Conservation (phyloP, 805 yeast genomes). For the Candida manassasensis region DNA sequence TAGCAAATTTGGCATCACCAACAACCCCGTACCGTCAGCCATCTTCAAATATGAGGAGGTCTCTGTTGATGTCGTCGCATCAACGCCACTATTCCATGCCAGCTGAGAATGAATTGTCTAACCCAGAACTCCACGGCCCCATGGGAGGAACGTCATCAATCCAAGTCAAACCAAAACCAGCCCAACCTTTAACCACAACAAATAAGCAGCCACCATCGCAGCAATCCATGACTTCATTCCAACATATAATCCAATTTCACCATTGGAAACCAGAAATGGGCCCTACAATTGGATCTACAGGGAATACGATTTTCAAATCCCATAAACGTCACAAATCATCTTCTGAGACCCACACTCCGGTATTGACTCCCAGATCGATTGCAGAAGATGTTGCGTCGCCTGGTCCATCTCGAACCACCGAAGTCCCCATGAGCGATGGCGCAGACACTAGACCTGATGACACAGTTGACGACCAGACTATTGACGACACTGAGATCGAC, state of each 20-base stretch:
- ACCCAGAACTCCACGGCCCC: constrained; percentile 13
- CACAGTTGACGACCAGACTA: constrained; percentile 1
- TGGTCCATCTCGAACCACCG: not conserved
- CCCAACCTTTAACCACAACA: constrained; percentile 36
- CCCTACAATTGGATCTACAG: constrained; percentile 2
- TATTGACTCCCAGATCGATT: constrained; percentile 12
- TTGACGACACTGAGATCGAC: constrained; percentile 3
- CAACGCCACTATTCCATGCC: constrained; percentile 44
- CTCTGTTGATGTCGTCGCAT: constrained; percentile 19
- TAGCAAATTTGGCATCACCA: constrained; percentile 43
- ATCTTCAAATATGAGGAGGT: constrained; percentile 14
- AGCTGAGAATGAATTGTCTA: constrained; percentile 14
- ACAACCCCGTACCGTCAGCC: constrained; percentile 24
- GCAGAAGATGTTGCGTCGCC: constrained; percentile 3
- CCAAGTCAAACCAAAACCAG: constrained; percentile 40
- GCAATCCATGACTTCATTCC: constrained; percentile 44
- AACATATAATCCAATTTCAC: constrained; percentile 51
- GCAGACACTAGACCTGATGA: constrained; percentile 1
- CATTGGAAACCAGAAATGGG: constrained; percentile 48
- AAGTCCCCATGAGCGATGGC: not conserved
- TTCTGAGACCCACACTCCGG: constrained; percentile 28
- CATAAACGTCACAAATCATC: constrained; percentile 37
- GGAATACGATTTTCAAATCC: constrained; percentile 6
- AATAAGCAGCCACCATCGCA: constrained; percentile 31
- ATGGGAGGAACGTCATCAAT: constrained; percentile 29